A percentile compares a stretch with the other conserved stretches of the same genome.
phyloP scores from a whole-genome alignment of 805 yeast genomes.

The Candida chilensis region DNA sequence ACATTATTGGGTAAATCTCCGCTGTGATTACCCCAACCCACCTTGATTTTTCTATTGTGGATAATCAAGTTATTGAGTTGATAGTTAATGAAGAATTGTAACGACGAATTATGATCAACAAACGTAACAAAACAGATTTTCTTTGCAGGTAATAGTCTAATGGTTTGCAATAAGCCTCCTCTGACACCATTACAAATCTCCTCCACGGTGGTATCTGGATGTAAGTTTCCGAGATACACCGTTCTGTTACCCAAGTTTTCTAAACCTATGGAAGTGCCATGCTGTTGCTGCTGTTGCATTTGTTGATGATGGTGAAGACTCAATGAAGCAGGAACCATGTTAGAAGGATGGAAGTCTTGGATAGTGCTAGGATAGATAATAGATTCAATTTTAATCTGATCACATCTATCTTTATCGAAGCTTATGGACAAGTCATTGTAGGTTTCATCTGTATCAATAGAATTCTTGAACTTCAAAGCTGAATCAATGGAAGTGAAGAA shows the following conservation, averaged over 20 bases:
- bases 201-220: constrained; percentile 55
- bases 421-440: constrained; percentile 4
- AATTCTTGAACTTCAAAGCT: too few species aligned
- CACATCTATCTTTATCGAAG: constrained; percentile 29
- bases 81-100: constrained; percentile 54
- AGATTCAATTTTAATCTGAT: constrained; percentile 6
- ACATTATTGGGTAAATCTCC: constrained; percentile 53
- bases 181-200: constrained; percentile 70
- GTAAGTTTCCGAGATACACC: constrained; percentile 59
- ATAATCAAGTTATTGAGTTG: constrained; percentile 50
- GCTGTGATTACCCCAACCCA: constrained; percentile 68
- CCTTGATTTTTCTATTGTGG: constrained; percentile 51
- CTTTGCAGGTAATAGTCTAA: constrained; percentile 42
- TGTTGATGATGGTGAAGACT: too few species aligned
- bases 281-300: too few species aligned
- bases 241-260: constrained; percentile 47
- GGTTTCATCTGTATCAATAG: too few species aligned
- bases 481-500: too few species aligned
- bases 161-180: constrained; percentile 64
- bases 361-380: too few species aligned
- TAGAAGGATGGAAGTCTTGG: too few species aligned
- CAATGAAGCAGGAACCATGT: too few species aligned
- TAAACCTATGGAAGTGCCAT: too few species aligned
- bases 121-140: constrained; percentile 65
- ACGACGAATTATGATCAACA: constrained; percentile 54